phyloP scores from a whole-genome alignment of 495 filamentous ascomycete species.

The Pseudomonodictys pantanalensis region DNA sequence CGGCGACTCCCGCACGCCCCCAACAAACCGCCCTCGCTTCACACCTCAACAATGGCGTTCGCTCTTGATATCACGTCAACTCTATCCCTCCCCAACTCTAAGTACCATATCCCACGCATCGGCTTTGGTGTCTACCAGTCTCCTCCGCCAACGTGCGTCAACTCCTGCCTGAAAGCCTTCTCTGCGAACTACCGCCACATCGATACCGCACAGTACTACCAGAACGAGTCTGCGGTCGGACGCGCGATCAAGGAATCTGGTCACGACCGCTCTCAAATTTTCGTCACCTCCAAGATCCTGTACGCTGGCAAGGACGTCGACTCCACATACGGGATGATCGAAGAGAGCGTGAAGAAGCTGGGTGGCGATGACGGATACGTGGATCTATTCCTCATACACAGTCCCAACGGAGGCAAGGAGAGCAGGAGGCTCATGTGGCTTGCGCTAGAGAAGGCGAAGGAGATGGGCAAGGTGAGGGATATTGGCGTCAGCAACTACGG shows the following conservation, averaged over 20 bases:
- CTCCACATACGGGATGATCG: slow-evolving; percentile 55
- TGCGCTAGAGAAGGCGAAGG: slow-evolving; percentile 59
- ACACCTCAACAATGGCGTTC: no score
- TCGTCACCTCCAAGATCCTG: slow-evolving; percentile 66
- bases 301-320: slow-evolving; percentile 55
- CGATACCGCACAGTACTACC: slow-evolving; percentile 70
- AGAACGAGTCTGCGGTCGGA: slow-evolving; percentile 66
- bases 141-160: slow-evolving; percentile 48
- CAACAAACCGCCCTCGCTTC: no score
- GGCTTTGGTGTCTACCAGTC: slow-evolving; percentile 73
- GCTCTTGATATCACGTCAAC: slow-evolving; percentile 46
- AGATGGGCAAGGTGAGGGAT: slow-evolving; percentile 56
- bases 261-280: slow-evolving; percentile 57
- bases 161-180: slow-evolving; percentile 61
- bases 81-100: slow-evolving; percentile 55
- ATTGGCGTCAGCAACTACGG: slow-evolving; percentile 75
- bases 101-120: slow-evolving; percentile 59
- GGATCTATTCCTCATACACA: slow-evolving; percentile 70
- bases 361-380: slow-evolving; percentile 61
- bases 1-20: no score
- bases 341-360: slow-evolving; percentile 62
- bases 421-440: slow-evolving; percentile 62
- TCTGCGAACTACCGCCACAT: slow-evolving; percentile 67
- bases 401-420: slow-evolving; percentile 51
- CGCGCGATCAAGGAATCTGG: slow-evolving; percentile 55